Conservation (phyloP, 805 yeast genomes). For the Wickerhamomyces strasburgensis region DNA sequence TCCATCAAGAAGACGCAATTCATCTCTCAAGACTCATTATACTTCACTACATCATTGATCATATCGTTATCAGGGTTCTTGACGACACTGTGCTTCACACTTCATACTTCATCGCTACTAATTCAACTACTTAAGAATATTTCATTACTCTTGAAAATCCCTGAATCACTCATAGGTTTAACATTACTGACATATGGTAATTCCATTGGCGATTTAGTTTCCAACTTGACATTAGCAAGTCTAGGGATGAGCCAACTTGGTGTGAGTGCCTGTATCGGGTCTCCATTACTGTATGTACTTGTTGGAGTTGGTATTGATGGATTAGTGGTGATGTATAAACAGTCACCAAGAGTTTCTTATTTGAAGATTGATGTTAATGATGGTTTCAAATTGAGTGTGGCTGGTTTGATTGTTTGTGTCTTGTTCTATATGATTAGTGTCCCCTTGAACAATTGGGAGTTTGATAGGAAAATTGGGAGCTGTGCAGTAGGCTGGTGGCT, state of each 20-base stretch:
- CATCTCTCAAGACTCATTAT: background rate
- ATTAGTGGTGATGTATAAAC: constrained; percentile 29
- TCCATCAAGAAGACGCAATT: background rate
- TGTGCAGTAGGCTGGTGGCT: constrained; percentile 25
- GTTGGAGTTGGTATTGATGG: constrained; percentile 82
- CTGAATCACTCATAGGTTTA: constrained; percentile 79
- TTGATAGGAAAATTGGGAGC: constrained; percentile 23
- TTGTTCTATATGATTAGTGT: constrained; percentile 18
- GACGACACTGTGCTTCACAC: constrained; percentile 62
- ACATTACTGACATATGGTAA: constrained; percentile 92
- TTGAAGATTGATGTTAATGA: constrained; percentile 16
- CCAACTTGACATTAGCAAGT: constrained; percentile 73
- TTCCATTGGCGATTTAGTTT: constrained; percentile 83
- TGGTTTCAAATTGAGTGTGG: constrained; percentile 21
- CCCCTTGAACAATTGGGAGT: constrained; percentile 21
- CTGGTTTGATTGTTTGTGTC: constrained; percentile 20
- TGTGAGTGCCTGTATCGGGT: constrained; percentile 92
- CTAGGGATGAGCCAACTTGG: constrained; percentile 89
- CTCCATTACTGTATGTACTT: constrained; percentile 75
- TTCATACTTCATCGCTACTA: constrained; percentile 64
- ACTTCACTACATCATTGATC: background rate
- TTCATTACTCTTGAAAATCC: constrained; percentile 53
- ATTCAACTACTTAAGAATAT: constrained; percentile 58
- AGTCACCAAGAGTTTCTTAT: constrained; percentile 1
- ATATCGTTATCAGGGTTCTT: constrained; percentile 55